Evolutionary conservation across 2,329 filamentous ascomycete species (phyloP).

Genomic region (Samsoniella hepiali): DNA sequence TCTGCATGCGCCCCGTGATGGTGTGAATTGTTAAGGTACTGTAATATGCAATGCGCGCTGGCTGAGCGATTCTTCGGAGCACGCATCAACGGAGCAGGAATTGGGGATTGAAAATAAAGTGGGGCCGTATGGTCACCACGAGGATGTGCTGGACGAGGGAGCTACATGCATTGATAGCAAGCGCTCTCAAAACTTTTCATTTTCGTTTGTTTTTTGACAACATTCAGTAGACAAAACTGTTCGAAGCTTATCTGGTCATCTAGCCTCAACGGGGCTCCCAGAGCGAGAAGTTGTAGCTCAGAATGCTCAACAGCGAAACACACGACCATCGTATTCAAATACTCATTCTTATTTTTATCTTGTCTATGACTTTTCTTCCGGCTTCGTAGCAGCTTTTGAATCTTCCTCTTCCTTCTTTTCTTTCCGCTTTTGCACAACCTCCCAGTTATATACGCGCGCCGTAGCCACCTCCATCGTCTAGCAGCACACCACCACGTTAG

Average conservation of each 20-base stretch:
- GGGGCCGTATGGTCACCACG: background rate
- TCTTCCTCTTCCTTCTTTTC: conserved; percentile 67
- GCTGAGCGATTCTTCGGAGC: background rate
- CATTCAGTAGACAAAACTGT: background rate
- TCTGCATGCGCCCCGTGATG: background rate
- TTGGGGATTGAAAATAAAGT: conserved; percentile 13
- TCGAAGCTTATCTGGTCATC: no score
- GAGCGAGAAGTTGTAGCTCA: no score
- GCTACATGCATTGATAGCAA: background rate
- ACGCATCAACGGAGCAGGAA: background rate
- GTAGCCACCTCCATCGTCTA: conserved; percentile 95
- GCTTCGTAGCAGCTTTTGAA: conserved; percentile 38
- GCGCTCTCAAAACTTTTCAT: no score
- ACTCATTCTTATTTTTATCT: conserved; percentile 24
- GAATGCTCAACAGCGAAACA: background rate
- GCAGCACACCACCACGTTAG: conserved; percentile 5
- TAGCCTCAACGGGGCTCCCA: background rate
- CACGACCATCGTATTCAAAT: background rate
- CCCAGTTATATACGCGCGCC: conserved; percentile 98
- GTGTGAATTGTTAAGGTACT: background rate
- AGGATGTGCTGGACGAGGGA: background rate
- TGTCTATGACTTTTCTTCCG: conserved; percentile 30
- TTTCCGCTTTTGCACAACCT: conserved; percentile 92
- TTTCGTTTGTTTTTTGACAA: background rate
- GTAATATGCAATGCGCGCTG: background rate